phyloP scores from a whole-genome alignment of 495 filamentous ascomycete genomes.

The Staphylotrichum longicolle region DNA sequence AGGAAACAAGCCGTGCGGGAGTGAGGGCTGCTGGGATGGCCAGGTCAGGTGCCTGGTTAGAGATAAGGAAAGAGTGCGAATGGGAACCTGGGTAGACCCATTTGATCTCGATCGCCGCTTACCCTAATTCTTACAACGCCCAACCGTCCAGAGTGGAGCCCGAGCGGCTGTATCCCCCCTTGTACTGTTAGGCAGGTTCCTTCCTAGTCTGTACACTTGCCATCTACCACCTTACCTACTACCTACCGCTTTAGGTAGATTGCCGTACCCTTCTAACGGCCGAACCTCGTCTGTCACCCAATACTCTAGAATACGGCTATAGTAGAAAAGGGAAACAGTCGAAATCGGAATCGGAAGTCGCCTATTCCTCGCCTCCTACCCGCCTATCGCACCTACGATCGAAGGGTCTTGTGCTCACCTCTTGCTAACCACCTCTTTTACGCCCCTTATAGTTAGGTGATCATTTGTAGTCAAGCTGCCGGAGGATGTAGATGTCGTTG shows the following conservation, averaged over 20 bases:
- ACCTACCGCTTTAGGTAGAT: no score
- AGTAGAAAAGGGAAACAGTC: no score
- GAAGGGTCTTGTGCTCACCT: no score
- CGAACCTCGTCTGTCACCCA: no score
- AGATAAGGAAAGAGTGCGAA: conserved; percentile 15
- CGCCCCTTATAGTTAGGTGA: conserved; percentile 18
- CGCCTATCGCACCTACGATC: no score
- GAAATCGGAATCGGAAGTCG: no score
- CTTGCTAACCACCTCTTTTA: neutral
- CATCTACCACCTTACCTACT: no score
- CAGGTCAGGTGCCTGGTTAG: conserved; percentile 16
- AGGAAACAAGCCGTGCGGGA: no score
- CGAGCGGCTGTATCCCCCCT: conserved; percentile 18
- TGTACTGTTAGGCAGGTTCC: conserved; percentile 4
- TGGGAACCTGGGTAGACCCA: conserved; percentile 16
- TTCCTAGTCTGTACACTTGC: neutral
- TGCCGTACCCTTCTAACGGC: no score
- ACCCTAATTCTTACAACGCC: conserved; percentile 17
- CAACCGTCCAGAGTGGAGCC: conserved; percentile 18
- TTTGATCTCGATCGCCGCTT: conserved; percentile 28
- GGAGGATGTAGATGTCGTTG: conserved; percentile 15
- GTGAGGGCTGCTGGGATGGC: neutral
- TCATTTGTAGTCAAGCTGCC: neutral
- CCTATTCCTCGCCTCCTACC: no score
- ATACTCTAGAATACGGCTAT: no score